These are phyloP conservation scores for Nakaseomyces sp. DNA, from an alignment of 1,139 yeast species.

Conservation along the genomic window DNA sequence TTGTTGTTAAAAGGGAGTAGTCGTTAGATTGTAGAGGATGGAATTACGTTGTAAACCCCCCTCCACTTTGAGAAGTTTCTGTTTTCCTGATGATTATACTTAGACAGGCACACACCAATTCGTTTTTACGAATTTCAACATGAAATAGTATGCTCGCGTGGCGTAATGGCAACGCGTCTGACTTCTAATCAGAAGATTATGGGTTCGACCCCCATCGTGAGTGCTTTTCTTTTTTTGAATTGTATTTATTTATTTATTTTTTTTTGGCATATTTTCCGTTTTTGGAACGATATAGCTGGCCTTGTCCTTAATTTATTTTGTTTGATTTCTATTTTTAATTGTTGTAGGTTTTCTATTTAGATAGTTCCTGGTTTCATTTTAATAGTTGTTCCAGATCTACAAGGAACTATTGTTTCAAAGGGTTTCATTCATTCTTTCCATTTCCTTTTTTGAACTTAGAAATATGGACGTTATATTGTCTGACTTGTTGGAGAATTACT, in stretches of 20 bases:
- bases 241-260: neutral
- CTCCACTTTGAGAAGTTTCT: no score
- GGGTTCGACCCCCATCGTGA: slow-evolving; percentile 59
- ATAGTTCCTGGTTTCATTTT: no score
- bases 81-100: neutral
- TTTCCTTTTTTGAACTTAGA: neutral
- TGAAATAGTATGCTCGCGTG: slow-evolving; percentile 39
- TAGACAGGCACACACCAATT: no score
- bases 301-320: no score
- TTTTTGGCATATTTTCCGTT: neutral
- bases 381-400: neutral
- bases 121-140: neutral
- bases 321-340: no score
- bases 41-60: no score
- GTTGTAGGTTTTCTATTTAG: no score
- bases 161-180: slow-evolving; percentile 62
- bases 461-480: slow-evolving; percentile 13
- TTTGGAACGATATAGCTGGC: neutral
- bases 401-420: no score
- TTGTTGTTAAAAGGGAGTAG: no score
- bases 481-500: slow-evolving; percentile 3
- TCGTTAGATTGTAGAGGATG: no score
- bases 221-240: slow-evolving; percentile 31
- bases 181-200: slow-evolving; percentile 56
- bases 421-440: no score